Evolutionary conservation across 768 basidiomycete species (phyloP).

Genomic region (Leucocoprinus leucothites): DNA sequence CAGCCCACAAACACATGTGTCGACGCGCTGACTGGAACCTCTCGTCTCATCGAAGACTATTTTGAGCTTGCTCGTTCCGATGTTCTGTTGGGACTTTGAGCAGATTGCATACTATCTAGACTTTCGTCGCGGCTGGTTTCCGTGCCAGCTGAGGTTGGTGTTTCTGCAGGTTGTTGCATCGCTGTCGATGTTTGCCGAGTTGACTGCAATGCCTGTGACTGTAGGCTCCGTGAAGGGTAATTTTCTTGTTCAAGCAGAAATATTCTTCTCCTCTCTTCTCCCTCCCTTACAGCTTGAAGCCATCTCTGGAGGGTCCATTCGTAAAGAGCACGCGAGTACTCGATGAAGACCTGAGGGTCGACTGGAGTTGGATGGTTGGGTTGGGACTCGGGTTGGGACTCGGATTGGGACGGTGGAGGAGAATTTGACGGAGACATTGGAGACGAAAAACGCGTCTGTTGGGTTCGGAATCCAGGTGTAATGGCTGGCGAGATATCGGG

Average conservation of each 20-base stretch:
- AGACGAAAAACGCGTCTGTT: neutral
- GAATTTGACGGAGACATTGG: neutral
- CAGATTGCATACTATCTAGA: too few relatives aligned
- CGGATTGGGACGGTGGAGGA: neutral
- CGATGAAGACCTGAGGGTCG: slow-evolving; percentile 32
- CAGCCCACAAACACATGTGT: neutral
- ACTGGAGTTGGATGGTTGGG: slow-evolving; percentile 15
- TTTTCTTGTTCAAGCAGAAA: slow-evolving; percentile 24
- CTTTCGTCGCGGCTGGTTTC: too few relatives aligned
- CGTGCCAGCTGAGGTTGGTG: too few relatives aligned
- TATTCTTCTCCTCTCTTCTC: slow-evolving; percentile 56
- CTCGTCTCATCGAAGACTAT: too few relatives aligned
- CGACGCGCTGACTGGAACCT: neutral
- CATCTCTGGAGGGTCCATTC: slow-evolving; percentile 66
- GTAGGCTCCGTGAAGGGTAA: neutral
- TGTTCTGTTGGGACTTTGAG: too few relatives aligned
- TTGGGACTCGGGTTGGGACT: slow-evolving; percentile 10
- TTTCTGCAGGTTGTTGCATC: neutral
- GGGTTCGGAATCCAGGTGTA: neutral
- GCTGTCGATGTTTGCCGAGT: too few relatives aligned
- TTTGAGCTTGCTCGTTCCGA: too few relatives aligned
- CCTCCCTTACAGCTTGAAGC: slow-evolving; percentile 60
- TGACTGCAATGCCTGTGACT: slow-evolving; percentile 2
- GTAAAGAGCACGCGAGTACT: slow-evolving; percentile 64
- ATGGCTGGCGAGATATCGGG: neutral